Evolutionary conservation across 305 asterid species (phyloP).

Genomic region (Fraxinus paxiana): DNA sequence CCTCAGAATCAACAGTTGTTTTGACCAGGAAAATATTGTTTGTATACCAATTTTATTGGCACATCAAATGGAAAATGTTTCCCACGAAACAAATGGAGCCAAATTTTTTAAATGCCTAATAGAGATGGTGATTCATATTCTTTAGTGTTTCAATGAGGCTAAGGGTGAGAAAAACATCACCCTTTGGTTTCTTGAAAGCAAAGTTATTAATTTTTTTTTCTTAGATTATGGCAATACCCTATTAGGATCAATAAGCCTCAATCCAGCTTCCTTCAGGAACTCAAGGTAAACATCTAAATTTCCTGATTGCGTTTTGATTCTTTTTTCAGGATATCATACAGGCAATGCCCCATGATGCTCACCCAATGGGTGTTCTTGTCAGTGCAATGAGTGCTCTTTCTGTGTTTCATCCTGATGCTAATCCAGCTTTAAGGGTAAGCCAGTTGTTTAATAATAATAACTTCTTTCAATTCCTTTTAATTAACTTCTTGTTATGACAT

Average conservation of each 20-base stretch:
- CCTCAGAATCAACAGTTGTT: not conserved
- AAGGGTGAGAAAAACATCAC: not conserved
- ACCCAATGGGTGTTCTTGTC: slow-evolving; percentile 99
- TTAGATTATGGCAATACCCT: not conserved
- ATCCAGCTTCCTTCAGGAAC: not conserved
- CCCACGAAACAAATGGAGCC: not conserved
- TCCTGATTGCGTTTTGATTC: slow-evolving; percentile 26
- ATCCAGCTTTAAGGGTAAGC: slow-evolving; percentile 94
- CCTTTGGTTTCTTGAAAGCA: not conserved
- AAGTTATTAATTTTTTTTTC: not conserved
- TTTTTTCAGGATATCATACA: slow-evolving; percentile 90
- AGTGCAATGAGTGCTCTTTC: slow-evolving; percentile 97
- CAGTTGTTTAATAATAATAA: not conserved
- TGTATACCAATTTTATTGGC: not conserved
- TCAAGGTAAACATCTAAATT: slow-evolving; percentile 1
- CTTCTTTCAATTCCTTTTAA: slow-evolving; percentile 1
- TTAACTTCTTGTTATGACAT: slow-evolving; percentile 1
- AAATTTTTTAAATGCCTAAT: not conserved
- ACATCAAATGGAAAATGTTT: not conserved
- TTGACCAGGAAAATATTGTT: not conserved
- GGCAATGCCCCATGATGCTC: slow-evolving; percentile 99
- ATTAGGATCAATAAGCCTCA: not conserved
- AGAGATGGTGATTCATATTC: not conserved
- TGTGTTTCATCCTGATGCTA: slow-evolving; percentile 95
- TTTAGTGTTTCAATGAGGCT: not conserved